Evolutionary conservation across 116 monocot species (phyloP).

Genomic region (Posidonia oceanica): DNA sequence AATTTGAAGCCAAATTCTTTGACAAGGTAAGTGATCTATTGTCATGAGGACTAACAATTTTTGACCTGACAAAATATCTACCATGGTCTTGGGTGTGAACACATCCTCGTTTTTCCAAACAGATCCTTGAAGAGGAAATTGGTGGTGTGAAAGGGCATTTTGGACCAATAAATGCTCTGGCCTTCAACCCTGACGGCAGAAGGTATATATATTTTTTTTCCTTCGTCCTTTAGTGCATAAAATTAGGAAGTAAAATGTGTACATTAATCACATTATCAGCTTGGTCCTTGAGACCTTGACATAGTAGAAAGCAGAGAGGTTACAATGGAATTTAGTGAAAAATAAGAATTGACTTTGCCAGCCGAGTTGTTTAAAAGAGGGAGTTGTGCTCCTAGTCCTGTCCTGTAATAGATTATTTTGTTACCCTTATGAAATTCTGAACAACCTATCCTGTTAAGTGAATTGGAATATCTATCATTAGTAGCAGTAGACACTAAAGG

Average conservation of each 20-base stretch:
- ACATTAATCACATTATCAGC: neutral
- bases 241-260: neutral
- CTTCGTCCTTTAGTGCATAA: neutral
- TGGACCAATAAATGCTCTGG: slow-evolving; percentile 92
- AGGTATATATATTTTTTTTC: slow-evolving; percentile 28
- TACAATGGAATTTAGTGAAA: no score
- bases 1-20: slow-evolving; percentile 97
- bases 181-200: slow-evolving; percentile 99
- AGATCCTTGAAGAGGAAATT: slow-evolving; percentile 98
- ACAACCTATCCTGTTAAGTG: no score
- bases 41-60: neutral
- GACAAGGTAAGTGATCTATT: slow-evolving; percentile 47
- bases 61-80: neutral
- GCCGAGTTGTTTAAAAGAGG: no score
- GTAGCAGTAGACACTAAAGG: no score
- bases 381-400: no score
- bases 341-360: no score
- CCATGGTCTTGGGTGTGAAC: no score
- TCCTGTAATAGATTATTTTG: no score
- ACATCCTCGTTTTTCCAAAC: slow-evolving; percentile 3
- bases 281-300: no score
- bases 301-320: no score
- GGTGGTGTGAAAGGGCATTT: slow-evolving; percentile 99
- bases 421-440: no score
- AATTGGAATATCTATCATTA: no score